Conservation (phyloP, 2,329 filamentous ascomycete genomes). For the Colletotrichum tofieldiae region DNA sequence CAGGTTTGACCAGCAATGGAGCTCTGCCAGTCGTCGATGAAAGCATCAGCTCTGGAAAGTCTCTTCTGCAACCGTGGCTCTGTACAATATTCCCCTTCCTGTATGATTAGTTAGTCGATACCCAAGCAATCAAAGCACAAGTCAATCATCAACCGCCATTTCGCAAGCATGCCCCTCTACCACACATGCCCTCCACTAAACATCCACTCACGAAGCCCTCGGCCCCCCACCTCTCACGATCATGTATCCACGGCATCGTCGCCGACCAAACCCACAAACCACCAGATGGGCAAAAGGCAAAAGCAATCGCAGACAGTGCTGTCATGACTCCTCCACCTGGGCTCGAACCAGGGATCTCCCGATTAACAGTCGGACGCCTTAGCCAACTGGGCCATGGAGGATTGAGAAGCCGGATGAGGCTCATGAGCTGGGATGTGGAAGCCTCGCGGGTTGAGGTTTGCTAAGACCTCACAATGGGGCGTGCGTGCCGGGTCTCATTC, state of each 20-base stretch:
- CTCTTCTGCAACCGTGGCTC: neutral
- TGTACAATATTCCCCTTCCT: neutral
- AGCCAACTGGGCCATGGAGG: constrained; percentile 20
- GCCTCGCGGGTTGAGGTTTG: neutral
- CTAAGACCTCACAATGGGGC: neutral
- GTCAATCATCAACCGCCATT: neutral
- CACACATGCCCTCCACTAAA: neutral
- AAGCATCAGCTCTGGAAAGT: neutral
- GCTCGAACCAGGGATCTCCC: constrained; percentile 14
- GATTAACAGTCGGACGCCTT: constrained; percentile 21
- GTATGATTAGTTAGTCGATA: constrained; percentile 12
- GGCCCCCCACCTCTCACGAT: neutral
- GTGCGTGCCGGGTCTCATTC: no score
- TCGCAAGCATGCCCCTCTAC: neutral
- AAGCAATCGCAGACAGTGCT: neutral
- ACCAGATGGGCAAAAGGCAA: neutral
- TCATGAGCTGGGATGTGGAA: neutral
- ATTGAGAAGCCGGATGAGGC: neutral
- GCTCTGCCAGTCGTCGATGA: constrained; percentile 18
- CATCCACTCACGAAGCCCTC: neutral
- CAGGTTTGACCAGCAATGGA: constrained; percentile 18
- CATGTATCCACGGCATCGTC: neutral
- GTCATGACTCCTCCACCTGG: neutral
- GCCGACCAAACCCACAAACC: neutral
- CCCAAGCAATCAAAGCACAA: neutral